Conservation (phyloP, 129 eudicot genomes). For the Centaurea solstitialis region DNA sequence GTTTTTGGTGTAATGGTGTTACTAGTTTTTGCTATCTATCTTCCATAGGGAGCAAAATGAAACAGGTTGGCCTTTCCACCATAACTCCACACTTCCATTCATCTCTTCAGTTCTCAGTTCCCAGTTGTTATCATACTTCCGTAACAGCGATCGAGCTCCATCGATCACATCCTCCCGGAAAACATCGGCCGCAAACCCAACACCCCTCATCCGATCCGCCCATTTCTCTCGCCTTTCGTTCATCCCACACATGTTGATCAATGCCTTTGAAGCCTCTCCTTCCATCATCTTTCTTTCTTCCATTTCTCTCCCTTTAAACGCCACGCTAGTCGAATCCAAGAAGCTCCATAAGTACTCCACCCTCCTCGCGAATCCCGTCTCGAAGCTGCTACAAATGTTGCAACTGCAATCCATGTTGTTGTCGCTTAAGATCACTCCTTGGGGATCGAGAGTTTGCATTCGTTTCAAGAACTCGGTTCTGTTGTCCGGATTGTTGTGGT, state of each 20-base stretch:
- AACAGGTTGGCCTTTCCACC: slow-evolving; percentile 87
- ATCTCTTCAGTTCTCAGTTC: slow-evolving; percentile 58
- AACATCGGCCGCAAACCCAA: slow-evolving; percentile 48
- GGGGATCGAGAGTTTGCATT: slow-evolving; percentile 53
- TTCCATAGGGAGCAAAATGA: slow-evolving; percentile 85
- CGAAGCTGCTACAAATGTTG: slow-evolving; percentile 57
- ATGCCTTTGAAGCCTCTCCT: slow-evolving; percentile 77
- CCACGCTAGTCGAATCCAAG: slow-evolving; percentile 77
- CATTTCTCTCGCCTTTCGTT: slow-evolving; percentile 74
- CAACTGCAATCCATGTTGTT: slow-evolving; percentile 78
- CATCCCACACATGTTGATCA: slow-evolving; percentile 56
- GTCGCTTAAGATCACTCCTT: slow-evolving; percentile 69
- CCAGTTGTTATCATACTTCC: slow-evolving; percentile 83
- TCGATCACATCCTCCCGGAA: slow-evolving; percentile 71
- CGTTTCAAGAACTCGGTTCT: slow-evolving; percentile 59
- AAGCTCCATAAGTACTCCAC: slow-evolving; percentile 74
- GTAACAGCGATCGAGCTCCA: slow-evolving; percentile 68
- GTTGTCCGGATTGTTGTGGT: slow-evolving; percentile 57
- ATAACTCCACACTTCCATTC: slow-evolving; percentile 57
- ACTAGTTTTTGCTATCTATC: slow-evolving; percentile 26
- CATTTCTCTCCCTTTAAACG: slow-evolving; percentile 82
- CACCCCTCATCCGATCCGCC: slow-evolving; percentile 66
- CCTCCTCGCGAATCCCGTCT: slow-evolving; percentile 55
- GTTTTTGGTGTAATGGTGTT: neutral
- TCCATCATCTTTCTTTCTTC: slow-evolving; percentile 88